These are phyloP conservation scores for Allantophomopsis cytisporea DNA, from an alignment of 2,329 filamentous ascomycete genomes.

Conservation along the genomic window DNA sequence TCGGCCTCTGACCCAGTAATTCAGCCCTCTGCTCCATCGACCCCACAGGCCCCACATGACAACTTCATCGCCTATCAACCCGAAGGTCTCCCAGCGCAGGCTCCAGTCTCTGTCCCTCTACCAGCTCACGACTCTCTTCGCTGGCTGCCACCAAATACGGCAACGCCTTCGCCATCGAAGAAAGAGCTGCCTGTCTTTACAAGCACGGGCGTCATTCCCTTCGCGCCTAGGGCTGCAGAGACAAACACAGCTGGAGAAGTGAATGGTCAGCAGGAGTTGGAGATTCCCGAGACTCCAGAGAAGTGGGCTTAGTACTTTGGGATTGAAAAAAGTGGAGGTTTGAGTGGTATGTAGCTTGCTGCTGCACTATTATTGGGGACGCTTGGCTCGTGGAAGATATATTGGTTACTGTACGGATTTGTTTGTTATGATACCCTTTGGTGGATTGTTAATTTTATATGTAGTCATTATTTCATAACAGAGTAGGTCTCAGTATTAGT, in stretches of 20 bases:
- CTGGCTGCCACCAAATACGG: slow-evolving; percentile 36
- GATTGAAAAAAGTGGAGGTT: too few species aligned
- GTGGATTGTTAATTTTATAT: too few species aligned
- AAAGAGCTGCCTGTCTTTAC: slow-evolving; percentile 17
- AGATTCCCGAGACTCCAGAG: slow-evolving; percentile 21
- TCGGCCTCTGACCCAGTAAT: slow-evolving; percentile 3
- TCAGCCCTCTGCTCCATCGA: neutral
- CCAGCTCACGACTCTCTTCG: slow-evolving; percentile 23
- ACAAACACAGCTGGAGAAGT: neutral
- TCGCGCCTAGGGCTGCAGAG: slow-evolving; percentile 6
- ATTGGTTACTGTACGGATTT: too few species aligned
- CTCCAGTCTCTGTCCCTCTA: slow-evolving; percentile 23
- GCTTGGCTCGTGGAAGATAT: too few species aligned
- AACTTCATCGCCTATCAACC: slow-evolving; percentile 42
- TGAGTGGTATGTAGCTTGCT: too few species aligned
- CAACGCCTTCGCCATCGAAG: slow-evolving; percentile 12
- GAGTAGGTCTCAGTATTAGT: too few species aligned
- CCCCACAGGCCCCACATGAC: slow-evolving; percentile 12
- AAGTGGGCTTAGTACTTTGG: slow-evolving; percentile 3
- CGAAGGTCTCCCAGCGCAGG: slow-evolving; percentile 31
- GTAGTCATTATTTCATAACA: too few species aligned
- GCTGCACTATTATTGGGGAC: too few species aligned
- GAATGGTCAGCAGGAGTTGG: slow-evolving; percentile 12
- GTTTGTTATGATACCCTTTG: too few species aligned
- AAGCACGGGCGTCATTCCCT: slow-evolving; percentile 16